Evolutionary conservation across 2,329 filamentous ascomycete genomes (phyloP), one percentile per base, ranked within the genome.

Genomic region (Scytalidium sp.): DNA sequence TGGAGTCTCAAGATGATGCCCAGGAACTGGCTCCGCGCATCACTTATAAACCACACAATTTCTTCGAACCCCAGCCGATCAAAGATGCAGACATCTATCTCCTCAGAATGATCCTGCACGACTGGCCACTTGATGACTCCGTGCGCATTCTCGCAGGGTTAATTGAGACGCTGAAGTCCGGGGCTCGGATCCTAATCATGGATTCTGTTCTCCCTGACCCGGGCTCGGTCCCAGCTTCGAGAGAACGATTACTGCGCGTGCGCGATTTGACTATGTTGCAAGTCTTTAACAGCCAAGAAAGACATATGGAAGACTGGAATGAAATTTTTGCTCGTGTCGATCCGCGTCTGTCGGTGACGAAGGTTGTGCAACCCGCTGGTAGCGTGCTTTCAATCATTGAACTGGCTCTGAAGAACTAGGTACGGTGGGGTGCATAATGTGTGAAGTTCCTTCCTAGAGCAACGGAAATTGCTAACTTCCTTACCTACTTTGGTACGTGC

Each of bases 61-160:
- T 63, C 43, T 61, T 62, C 45, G 43, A 47, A n/a, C 54, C 57
- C 1, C 58, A 65, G 43, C 56, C 57, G 3, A 56, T 70, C 2
- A 36, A 56, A 11, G 62, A 54, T 6, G 73, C 68, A 1, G 63
- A 68, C 19, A 63, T 72, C 11, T 79, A 76, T 55, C 64, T 78
- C 39, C 64, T 79, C 53, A 72, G 75, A 22, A 67, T 68, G 50
- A 75, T 79, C 19, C 56, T 80, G 3, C 76, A 79, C 53, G 74
- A 78, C 56, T 79, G 75, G 75, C 65, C 70, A 0, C 72, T 78
- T 21, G 63, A 63, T 2, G 61, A 71, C 11, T 60, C 65, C 0
- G 49, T 56, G 1, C 50, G 54, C n/a, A 74, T 75, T 19, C 56
- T 70, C 19, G 60, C 61, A 43, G 65, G 61, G 9, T 54, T 75